Base-by-base conservation (phyloP, 2,329 filamentous ascomycete genomes). In the Colletotrichum liaoningense region DNA sequence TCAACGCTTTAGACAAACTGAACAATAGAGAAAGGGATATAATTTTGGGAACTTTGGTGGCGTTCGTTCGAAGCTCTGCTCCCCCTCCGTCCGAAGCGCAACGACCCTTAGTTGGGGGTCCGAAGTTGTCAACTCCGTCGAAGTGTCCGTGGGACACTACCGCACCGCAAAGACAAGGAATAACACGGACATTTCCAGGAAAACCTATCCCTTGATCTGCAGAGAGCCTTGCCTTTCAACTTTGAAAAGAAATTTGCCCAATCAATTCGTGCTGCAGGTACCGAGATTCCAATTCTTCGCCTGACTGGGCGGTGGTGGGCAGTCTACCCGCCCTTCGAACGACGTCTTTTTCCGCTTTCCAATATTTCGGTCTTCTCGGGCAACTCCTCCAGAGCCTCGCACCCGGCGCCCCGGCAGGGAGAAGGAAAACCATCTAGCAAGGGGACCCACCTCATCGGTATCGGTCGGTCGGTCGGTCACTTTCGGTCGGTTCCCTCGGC, bases 71-170 rank as follows among this genome's bases (percentile, higher is more conserved):
- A 42, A 26, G 9, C 30, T 38, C 35, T 42, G 38, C 38, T 42
- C n/a, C 33, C 16, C 19, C 42, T n/a, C 42, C 42, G 42, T 49
- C 42, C 22, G 5, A 42, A 65, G 49, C 71, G 71, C 71, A 59
- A 42, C 57, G 72, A 54, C 35, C 52, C 42, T 58, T 33, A 74
- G 68, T 74, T 74, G 72, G 72, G 72, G 72, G 63, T 74, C 72
- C 72, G 72, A 72, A 58, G 59, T 58, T 52, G 52, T 49, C 62
- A 74, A 71, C 72, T 74, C 72, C 72, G 72, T 72, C 38, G 12
- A 55, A 64, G n/a, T 64, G 72, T 72, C 67, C 67, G 72, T 70
- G 69, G 52, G 56, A 42, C 59, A 63, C n/a, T 22, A 33, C 46
- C 62, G 38, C 33, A 42, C 38, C 14, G 62, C 62, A 26, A 26